Base-by-base conservation (phyloP, 768 basidiomycete species). In the Rhodotorula kratochvilovae region DNA sequence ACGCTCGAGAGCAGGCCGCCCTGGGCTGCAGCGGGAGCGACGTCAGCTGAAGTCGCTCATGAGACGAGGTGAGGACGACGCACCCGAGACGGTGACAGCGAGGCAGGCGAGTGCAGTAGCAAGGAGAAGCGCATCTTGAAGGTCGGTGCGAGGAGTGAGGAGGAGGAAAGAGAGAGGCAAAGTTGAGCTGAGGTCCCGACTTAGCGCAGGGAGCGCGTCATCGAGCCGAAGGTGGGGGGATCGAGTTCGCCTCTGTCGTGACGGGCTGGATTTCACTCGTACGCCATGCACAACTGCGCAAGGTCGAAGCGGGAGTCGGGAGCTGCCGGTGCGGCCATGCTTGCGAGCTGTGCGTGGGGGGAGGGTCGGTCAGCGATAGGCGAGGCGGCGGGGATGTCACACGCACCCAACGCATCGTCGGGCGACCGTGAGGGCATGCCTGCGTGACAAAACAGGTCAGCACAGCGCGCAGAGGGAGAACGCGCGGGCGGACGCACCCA, bases 391-490 rank as follows among this genome's bases (percentile, higher is more conserved):
- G 35, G 1, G 27, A 1, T 16, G 29, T 2, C 27, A 27, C 15
- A 45, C 66, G 43, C 13, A 76, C 68, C 73, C 77, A 76, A 21
- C 82, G 77, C 81, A 83, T 81, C 8, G 83, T 83, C 1, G 82
- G 82, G 25, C 83, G 76, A 10, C 77, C 78, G 58, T 79, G 77
- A 1, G 77, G 78, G 48, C 79, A 79, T 46, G 67, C 67, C 72
- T 72, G 67, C 21, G 5, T 27, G 53, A 6, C 15, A 17, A 1
- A 2, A 17, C 3, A 31, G 5, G 17, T 27, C 12, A 11, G n/a
- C 17, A 43, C 1, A 43, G 17, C 46, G 25, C 42, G 27, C 25
- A 7, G 51, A 5, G 13, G 45, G 33, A 25, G 17, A 19, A n/a
- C 5, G 3, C 21, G 31, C 58, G 66, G 46, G 17, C 27, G 29